Evolutionary conservation across 441 rosid species (phyloP), one percentile per base, ranked within the genome.

Genomic region (Brassica hybrid): DNA sequence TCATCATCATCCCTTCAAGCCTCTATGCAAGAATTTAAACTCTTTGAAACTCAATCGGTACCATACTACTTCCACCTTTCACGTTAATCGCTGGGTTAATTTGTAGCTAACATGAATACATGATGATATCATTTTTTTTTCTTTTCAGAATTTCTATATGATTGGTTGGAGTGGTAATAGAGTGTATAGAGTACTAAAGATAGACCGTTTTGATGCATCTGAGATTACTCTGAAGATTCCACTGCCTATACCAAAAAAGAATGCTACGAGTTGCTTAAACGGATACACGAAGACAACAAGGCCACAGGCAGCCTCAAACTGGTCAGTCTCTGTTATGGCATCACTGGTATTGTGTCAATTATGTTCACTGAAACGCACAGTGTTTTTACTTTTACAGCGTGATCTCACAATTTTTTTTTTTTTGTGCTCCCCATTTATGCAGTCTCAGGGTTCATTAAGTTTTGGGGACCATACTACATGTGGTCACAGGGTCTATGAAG

Each of bases 391-490:
- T 36, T 45, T 41, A 23, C 21, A 3, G 17, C 54, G 60, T 52
- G 6, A 66, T 71, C 71, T 72, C 71, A 52, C 73, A 11, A 5
- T 16, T 52, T 52, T 50, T 69, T 0, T 13, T 12, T 68, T 2
- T 8, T 38, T 38, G 10, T 38, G 3, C 12, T 38, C 9, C 1
- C 21, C 17, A 73, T 69, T 73, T 72, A 23, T 82, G 17, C 38
- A 73, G 12, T 77, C 43, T 69, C 83, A 94, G 98, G 99, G 66
- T 94, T 94, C 73, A 82, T 94, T 69, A 94, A 89, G 78, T 94
- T 93, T 85, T 75, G 91, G 83, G 99, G 99, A 74, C 97, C 99
- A 25, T 91, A 94, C 68, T 93, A 94, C 89, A 94, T 94, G 99
- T 77, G 99, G 99, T 76, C 98, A 93, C 77, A 80, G 73, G 77